Conservation (phyloP, 176 grass and related monocot genomes). For the Canna indica region DNA sequence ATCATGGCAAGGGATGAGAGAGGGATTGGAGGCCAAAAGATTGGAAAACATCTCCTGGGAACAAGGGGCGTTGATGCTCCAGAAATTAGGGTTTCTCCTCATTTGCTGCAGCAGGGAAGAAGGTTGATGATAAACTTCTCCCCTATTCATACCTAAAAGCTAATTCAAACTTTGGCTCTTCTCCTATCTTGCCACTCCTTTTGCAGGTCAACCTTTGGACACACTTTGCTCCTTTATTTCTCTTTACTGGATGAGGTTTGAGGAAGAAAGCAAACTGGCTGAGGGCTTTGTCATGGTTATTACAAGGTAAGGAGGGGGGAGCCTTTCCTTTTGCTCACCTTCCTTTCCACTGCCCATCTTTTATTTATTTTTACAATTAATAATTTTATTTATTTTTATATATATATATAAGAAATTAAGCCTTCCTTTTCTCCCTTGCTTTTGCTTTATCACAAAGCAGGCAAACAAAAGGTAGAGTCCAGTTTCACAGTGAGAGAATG, state of each 20-base stretch:
- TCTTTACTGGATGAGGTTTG: background rate
- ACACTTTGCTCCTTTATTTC: background rate
- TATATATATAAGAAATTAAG: no score
- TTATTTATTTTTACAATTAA: background rate
- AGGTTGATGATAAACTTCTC: background rate
- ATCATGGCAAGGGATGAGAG: slow-evolving; percentile 28
- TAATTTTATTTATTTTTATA: slow-evolving; percentile 2
- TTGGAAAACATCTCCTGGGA: background rate
- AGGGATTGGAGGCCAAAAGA: slow-evolving; percentile 13
- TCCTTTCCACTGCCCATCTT: slow-evolving; percentile 13
- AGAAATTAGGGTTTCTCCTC: slow-evolving; percentile 4
- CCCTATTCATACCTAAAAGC: slow-evolving; percentile 1
- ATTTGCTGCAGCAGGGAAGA: slow-evolving; percentile 8
- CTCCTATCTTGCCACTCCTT: background rate
- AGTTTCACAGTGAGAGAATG: background rate
- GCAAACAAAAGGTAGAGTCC: slow-evolving; percentile 9
- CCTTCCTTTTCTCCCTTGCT: background rate
- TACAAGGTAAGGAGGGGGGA: background rate
- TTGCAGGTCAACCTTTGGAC: slow-evolving; percentile 6
- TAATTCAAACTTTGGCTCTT: background rate
- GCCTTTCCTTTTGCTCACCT: background rate
- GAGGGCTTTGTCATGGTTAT: background rate
- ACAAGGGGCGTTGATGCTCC: background rate
- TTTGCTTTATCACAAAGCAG: slow-evolving; percentile 18
- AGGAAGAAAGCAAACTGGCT: background rate